A percentile compares a stretch with the other conserved stretches of the same genome.
These are phyloP conservation scores for Aspergillus diversus DNA, from an alignment of 495 filamentous ascomycete species.

Conservation along the genomic window DNA sequence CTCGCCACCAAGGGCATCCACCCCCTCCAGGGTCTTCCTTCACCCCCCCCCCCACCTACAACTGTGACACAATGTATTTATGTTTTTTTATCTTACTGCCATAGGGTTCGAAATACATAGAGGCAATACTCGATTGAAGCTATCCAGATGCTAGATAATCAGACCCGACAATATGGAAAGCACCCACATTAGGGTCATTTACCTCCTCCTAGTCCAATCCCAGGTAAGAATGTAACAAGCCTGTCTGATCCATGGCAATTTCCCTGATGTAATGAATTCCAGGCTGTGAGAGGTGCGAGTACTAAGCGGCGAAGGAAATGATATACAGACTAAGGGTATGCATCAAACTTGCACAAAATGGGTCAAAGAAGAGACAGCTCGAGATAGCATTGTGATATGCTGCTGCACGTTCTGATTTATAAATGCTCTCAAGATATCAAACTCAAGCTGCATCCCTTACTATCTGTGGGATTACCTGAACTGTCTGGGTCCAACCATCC, in stretches of 20 bases:
- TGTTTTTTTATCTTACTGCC: not conserved
- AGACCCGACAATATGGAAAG: not conserved
- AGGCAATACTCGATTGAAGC: slow-evolving; percentile 1
- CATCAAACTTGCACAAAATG: slow-evolving; percentile 4
- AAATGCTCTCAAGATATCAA: not conserved
- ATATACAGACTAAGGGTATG: slow-evolving; percentile 7
- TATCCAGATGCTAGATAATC: slow-evolving; percentile 5
- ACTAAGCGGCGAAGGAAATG: not conserved
- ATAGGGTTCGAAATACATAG: not conserved
- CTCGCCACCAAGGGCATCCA: too few relatives aligned
- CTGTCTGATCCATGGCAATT: not conserved
- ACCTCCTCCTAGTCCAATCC: not conserved
- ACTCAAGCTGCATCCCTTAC: not conserved
- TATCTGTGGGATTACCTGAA: slow-evolving; percentile 32
- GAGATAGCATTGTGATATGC: not conserved
- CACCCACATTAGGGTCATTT: not conserved
- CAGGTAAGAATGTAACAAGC: not conserved
- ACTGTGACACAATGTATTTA: too few relatives aligned
- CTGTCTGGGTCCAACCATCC: slow-evolving; percentile 48
- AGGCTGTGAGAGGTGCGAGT: not conserved
- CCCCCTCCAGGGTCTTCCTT: too few relatives aligned
- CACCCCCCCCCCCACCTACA: too few relatives aligned
- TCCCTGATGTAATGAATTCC: not conserved
- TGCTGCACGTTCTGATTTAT: not conserved
- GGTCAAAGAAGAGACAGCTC: not conserved